phyloP scores from a whole-genome alignment of 2,329 filamentous ascomycete genomes.

The Neonectria coccinea region DNA sequence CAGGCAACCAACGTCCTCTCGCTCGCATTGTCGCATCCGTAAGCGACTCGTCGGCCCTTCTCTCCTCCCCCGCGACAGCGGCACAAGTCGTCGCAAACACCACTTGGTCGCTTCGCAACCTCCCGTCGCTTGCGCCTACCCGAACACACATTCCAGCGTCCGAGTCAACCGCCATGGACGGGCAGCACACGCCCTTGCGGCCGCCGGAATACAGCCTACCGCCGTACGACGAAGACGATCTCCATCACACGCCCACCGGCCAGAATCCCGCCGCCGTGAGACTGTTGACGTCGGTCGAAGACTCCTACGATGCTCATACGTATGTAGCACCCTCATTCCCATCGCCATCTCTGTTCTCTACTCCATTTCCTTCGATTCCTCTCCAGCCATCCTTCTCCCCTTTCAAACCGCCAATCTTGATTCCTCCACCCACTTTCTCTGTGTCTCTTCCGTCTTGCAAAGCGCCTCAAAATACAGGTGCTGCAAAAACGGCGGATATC shows the following conservation, averaged over 20 bases:
- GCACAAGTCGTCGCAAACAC: slow-evolving; percentile 34
- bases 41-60: slow-evolving; percentile 6
- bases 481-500: slow-evolving; percentile 12
- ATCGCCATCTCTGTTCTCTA: slow-evolving; percentile 16
- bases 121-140: slow-evolving; percentile 36
- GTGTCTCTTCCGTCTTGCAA: slow-evolving; percentile 16
- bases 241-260: slow-evolving; percentile 59
- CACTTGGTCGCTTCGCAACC: slow-evolving; percentile 18
- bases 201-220: slow-evolving; percentile 70
- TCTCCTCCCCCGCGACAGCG: slow-evolving; percentile 25
- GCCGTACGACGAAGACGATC: slow-evolving; percentile 65
- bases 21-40: neutral
- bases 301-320: slow-evolving; percentile 62
- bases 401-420: slow-evolving; percentile 32
- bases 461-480: slow-evolving; percentile 26
- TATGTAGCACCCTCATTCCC: slow-evolving; percentile 60
- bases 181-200: slow-evolving; percentile 61
- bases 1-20: slow-evolving; percentile 5
- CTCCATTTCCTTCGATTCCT: slow-evolving; percentile 8
- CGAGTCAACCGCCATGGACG: slow-evolving; percentile 57
- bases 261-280: slow-evolving; percentile 67
- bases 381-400: slow-evolving; percentile 31
- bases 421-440: slow-evolving; percentile 29
- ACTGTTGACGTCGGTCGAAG: slow-evolving; percentile 72
- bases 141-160: slow-evolving; percentile 47